Evolutionary conservation across 2,329 filamentous ascomycete species (phyloP).

Genomic region (Ophiostoma tasmaniense): DNA sequence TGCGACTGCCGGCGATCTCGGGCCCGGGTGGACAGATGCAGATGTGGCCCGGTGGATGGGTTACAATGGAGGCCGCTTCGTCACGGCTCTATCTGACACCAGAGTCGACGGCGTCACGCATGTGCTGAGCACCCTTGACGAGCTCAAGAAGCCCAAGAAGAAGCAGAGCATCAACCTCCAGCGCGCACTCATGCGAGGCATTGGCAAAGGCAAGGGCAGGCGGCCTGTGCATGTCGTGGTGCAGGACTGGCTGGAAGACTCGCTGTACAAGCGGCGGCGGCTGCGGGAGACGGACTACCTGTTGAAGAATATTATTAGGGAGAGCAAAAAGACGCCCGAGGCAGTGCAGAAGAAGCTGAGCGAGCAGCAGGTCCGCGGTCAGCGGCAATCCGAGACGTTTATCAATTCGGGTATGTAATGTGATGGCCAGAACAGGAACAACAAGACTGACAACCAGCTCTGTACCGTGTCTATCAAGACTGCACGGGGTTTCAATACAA

Average conservation of each 20-base stretch:
- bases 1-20: constrained; percentile 51
- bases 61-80: constrained; percentile 52
- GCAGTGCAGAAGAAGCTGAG: constrained; percentile 24
- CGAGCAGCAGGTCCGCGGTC: constrained; percentile 20
- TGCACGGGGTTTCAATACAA: constrained; percentile 54
- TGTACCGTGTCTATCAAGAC: constrained; percentile 60
- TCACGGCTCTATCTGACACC: constrained; percentile 33
- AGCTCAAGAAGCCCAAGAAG: constrained; percentile 36
- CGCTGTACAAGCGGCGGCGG: constrained; percentile 26
- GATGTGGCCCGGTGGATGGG: constrained; percentile 60
- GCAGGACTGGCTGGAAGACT: constrained; percentile 47
- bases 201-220: neutral
- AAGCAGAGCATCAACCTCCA: constrained; percentile 6
- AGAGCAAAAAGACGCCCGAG: constrained; percentile 20
- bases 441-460: constrained; percentile 31
- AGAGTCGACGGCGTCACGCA: constrained; percentile 50
- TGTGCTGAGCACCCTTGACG: constrained; percentile 56
- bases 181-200: neutral
- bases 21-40: constrained; percentile 36
- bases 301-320: constrained; percentile 29
- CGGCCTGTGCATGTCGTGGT: constrained; percentile 33
- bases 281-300: constrained; percentile 33
- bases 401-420: constrained; percentile 41
- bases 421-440: neutral
- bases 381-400: constrained; percentile 31